Evolutionary conservation across 768 basidiomycete species (phyloP), one percentile per base, ranked within the genome.

Genomic region (Auricularia sp.): DNA sequence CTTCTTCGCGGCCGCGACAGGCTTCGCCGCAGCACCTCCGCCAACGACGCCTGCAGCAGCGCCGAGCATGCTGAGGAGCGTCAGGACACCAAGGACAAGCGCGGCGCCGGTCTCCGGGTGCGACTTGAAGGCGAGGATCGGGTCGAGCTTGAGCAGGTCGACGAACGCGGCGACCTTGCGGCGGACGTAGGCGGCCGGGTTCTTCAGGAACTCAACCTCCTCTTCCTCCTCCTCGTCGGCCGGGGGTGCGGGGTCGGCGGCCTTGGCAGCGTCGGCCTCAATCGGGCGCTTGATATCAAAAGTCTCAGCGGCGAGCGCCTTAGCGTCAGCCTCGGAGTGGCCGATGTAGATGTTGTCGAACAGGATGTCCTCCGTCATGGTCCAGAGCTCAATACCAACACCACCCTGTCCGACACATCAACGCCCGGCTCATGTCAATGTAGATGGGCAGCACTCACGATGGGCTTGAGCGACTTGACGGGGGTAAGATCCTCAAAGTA

Each of bases 361-460:
- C 70, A 94, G 82, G 70, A 94, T 94, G 73, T 92, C 88, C 77
- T 91, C 91, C 54, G 95, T 96, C 97, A 98, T 99, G 58, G 96
- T 96, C 97, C 97, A 99, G 70, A 98, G 86, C 77, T 99, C 97
- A 69, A 98, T 95, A 72, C 95, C 95, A 67, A 97, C 85, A 78
- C 94, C 94, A 69, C 92, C 91, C 39, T 42, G 13, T 14, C 39
- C 89, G 90, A 65, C 16, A 64, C 24, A 61, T 1, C 3, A 44
- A 77, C 88, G 29, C 29, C 29, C 29, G 29, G 29, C 29, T 29
- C 29, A 0, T 29, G 29, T 29, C 29, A 29, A 29, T 29, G 29
- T 29, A 29, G 29, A 29, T 29, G 29, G 29, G 29, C 29, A 29
- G 29, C 29, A 29, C 67, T 68, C 90, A 90, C 39, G 73, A 99